These are phyloP conservation scores for Tylopilus sp. DNA, from an alignment of 1,284 basidiomycete genomes.

Conservation along the genomic window DNA sequence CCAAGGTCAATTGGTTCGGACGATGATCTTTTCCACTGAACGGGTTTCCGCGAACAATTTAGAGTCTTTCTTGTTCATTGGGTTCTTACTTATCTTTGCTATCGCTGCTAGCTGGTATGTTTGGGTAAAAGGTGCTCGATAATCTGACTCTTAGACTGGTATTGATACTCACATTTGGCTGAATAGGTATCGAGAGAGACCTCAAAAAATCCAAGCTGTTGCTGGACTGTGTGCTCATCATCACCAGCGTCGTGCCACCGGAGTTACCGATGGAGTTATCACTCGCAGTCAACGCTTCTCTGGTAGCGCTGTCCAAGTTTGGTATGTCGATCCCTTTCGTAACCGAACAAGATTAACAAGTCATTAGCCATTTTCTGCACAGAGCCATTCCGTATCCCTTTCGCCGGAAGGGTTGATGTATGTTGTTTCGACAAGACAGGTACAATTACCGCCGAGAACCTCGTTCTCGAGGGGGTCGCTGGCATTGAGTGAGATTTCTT, in stretches of 20 bases:
- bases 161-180: slow-evolving; percentile 4
- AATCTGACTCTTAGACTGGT: neutral
- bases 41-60: slow-evolving; percentile 91
- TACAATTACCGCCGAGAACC: slow-evolving; percentile 91
- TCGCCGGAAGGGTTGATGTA: slow-evolving; percentile 89
- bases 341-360: neutral
- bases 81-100: slow-evolving; percentile 93
- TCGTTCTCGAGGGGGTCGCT: slow-evolving; percentile 90
- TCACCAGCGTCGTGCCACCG: slow-evolving; percentile 94
- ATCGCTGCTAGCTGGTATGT: slow-evolving; percentile 96
- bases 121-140: slow-evolving; percentile 77
- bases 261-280: slow-evolving; percentile 96
- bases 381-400: slow-evolving; percentile 94
- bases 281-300: slow-evolving; percentile 88
- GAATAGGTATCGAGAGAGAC: slow-evolving; percentile 73
- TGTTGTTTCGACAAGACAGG: slow-evolving; percentile 99
- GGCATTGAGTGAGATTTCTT: slow-evolving; percentile 69
- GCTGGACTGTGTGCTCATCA: slow-evolving; percentile 90
- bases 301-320: slow-evolving; percentile 90
- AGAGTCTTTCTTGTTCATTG: slow-evolving; percentile 94
- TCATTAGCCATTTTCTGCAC: slow-evolving; percentile 90
- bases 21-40: slow-evolving; percentile 97
- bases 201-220: slow-evolving; percentile 91
- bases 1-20: slow-evolving; percentile 92
- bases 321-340: slow-evolving; percentile 44